Percentiles rank a stretch among this genome's conserved stretches.
Evolutionary conservation across 371 early-diverging fungal species (phyloP).

Genomic region (Choanephora cucurbitarum): DNA sequence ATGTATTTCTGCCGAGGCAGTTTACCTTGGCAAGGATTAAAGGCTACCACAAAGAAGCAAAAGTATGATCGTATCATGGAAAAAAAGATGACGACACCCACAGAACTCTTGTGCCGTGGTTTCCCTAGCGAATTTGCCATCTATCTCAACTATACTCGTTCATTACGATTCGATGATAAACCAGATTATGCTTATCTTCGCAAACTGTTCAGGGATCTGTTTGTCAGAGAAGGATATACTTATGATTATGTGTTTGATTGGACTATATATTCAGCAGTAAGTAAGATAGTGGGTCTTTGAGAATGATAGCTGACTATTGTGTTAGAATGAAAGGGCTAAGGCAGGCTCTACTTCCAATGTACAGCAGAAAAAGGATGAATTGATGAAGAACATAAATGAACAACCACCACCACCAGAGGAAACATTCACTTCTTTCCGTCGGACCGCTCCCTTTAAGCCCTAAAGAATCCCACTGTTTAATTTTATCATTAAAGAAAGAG

Average conservation of each 20-base stretch:
- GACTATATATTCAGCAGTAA: constrained; percentile 59
- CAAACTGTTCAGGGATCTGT: constrained; percentile 93
- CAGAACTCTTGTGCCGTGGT: constrained; percentile 95
- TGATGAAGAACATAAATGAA: background rate
- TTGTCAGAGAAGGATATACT: constrained; percentile 93
- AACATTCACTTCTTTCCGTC: constrained; percentile 11
- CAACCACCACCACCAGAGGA: background rate
- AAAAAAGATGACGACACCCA: constrained; percentile 97
- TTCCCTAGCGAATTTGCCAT: constrained; percentile 95
- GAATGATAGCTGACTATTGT: background rate
- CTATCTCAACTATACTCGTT: constrained; percentile 97
- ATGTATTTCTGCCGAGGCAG: constrained; percentile 99
- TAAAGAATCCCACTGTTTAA: background rate
- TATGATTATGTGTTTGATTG: constrained; percentile 99
- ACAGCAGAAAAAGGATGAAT: background rate
- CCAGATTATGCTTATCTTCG: constrained; percentile 99
- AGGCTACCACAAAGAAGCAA: constrained; percentile 97
- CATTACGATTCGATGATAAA: constrained; percentile 97
- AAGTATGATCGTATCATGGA: constrained; percentile 99
- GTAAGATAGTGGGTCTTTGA: background rate
- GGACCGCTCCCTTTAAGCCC: constrained; percentile 2
- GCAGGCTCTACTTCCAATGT: background rate
- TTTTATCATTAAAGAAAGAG: background rate
- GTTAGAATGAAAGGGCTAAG: constrained; percentile 1
- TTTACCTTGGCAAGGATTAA: constrained; percentile 99